Base-by-base conservation (phyloP, 345 rosid species). In the Geranium brycei region DNA sequence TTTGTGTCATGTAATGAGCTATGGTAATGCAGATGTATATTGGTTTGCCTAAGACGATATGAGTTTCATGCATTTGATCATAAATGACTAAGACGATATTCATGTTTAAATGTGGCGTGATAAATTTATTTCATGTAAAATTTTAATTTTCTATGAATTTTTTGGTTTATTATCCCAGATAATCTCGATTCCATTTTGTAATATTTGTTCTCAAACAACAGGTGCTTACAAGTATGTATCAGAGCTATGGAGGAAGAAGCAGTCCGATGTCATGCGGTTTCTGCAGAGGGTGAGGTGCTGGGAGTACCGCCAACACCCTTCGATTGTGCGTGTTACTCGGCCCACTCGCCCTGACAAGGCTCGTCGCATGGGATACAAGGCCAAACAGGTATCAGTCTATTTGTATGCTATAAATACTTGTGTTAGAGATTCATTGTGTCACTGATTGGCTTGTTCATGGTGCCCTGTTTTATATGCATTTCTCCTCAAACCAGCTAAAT, bases 201-300 rank as follows among this genome's bases (percentile, higher is more conserved):
- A 18, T 60, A 23, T 73, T 14, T 16, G 53, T 58, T 17, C 31
- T 62, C 11, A 28, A 7, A 65, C n/a, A 53, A 1, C 69, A 92
- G 98, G 96, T 67, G 96, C 96, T 51, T 92, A 92, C 85, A 92
- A 80, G 90, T 92, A 89, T 71, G 91, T 92, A 4, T 87, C 95
- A 57, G 98, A 89, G 86, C 83, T 92, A 87, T 92, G 97, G 97
- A 87, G 96, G 86, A 93, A 88, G 96, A 93, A 93, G 67, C 97
- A 90, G 66, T 93, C 99, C 32, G 99, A 93, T 83, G 99, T 93
- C 11, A 93, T 93, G 97, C 80, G 99, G 72, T 90, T 93, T 64
- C 57, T 93, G 71, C 97, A 85, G 87, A 86, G 98, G 81, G 96
- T 92, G 7, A 87, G 98, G 83, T 92, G 98, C 62, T 92, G 98